Conservation (phyloP, 768 basidiomycete species). For the Coprinopsis marcescibilis region DNA sequence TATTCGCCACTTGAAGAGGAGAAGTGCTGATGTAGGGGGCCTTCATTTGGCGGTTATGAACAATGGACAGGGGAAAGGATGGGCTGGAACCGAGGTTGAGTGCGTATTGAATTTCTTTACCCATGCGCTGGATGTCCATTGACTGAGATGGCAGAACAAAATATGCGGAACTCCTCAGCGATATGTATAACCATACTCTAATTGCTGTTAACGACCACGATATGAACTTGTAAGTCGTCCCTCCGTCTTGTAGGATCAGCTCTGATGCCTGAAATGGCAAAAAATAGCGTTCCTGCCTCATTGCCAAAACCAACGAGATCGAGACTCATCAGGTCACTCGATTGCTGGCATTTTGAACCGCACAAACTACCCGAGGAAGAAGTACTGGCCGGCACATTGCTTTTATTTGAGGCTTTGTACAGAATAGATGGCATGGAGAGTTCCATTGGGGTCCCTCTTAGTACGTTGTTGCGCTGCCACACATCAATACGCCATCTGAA, state of each 20-base stretch:
- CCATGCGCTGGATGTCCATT: background rate
- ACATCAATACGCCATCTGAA: constrained; percentile 2
- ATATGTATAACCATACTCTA: constrained; percentile 79
- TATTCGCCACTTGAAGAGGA: constrained; percentile 32
- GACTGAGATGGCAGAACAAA: constrained; percentile 33
- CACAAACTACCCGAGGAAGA: constrained; percentile 79
- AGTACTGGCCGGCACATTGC: constrained; percentile 69
- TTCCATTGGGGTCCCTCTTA: constrained; percentile 49
- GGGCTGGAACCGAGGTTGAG: constrained; percentile 55
- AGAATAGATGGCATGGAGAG: constrained; percentile 70
- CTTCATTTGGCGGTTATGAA: constrained; percentile 72
- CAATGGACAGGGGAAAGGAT: constrained; percentile 60
- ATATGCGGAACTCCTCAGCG: constrained; percentile 78
- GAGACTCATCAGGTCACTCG: constrained; percentile 61
- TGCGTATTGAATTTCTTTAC: constrained; percentile 29
- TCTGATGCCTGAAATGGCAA: background rate
- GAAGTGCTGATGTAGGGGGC: constrained; percentile 89
- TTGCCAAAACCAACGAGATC: constrained; percentile 45
- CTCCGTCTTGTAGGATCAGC: background rate
- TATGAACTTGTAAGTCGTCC: constrained; percentile 26
- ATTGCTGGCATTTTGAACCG: constrained; percentile 89
- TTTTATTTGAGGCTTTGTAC: constrained; percentile 84
- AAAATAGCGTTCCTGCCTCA: constrained; percentile 39
- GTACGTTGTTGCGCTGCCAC: constrained; percentile 35
- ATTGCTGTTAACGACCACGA: constrained; percentile 60